phyloP scores from a whole-genome alignment of 2,329 filamentous ascomycete genomes.

The Phialophora macrospora region DNA sequence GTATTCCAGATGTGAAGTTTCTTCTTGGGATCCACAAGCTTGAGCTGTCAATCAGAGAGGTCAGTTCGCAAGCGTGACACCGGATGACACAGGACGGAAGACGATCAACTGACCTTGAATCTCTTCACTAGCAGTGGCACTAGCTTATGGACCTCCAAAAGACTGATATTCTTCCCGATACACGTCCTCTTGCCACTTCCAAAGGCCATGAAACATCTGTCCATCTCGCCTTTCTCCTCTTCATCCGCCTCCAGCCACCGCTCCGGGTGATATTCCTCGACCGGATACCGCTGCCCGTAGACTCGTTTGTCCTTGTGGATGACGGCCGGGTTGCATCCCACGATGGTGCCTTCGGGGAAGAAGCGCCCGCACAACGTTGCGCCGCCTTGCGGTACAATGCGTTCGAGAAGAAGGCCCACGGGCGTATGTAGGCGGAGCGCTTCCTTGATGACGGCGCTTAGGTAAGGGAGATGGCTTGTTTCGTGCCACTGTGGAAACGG shows the following conservation, averaged over 20 bases:
- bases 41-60: not conserved
- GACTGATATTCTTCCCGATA: conserved; percentile 29
- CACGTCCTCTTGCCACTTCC: conserved; percentile 12
- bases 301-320: conserved; percentile 63
- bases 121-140: conserved; percentile 32
- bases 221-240: conserved; percentile 7
- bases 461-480: conserved; percentile 27
- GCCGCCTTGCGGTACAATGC: conserved; percentile 68
- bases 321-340: conserved; percentile 75
- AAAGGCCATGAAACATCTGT: conserved; percentile 15
- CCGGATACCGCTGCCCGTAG: conserved; percentile 42
- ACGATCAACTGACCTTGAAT: conserved; percentile 23
- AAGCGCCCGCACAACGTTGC: conserved; percentile 68
- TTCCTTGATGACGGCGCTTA: conserved; percentile 28
- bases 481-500: conserved; percentile 38
- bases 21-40: conserved; percentile 11
- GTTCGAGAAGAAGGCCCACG: conserved; percentile 71
- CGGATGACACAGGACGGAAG: not conserved
- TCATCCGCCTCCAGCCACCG: conserved; percentile 38
- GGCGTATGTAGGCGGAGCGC: conserved; percentile 66
- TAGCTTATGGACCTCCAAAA: conserved; percentile 25
- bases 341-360: conserved; percentile 71
- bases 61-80: not conserved
- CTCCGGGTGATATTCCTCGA: conserved; percentile 39
- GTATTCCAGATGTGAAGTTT: conserved; percentile 25